Percentiles rank a stretch among this genome's conserved stretches.
Conservation (phyloP, 2,329 filamentous ascomycete genomes). For the Clonostachys rhizophaga region DNA sequence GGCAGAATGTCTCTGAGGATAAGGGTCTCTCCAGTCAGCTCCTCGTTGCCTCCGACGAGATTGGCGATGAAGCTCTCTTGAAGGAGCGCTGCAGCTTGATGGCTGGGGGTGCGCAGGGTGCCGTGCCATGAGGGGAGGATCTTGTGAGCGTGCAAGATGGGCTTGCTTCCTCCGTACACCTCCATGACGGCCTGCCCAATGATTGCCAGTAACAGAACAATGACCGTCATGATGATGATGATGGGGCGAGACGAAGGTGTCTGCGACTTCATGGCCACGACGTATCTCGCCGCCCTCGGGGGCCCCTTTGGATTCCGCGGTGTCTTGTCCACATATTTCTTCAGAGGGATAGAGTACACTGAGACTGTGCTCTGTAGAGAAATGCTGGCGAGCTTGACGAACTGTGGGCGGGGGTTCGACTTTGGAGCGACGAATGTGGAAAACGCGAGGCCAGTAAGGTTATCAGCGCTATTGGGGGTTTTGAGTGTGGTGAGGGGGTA, state of each 20-base stretch:
- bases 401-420: slow-evolving; percentile 26
- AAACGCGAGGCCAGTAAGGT: slow-evolving; percentile 56
- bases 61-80: slow-evolving; percentile 25
- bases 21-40: slow-evolving; percentile 27
- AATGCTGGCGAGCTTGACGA: slow-evolving; percentile 73
- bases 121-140: slow-evolving; percentile 46
- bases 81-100: slow-evolving; percentile 15
- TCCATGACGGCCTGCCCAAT: slow-evolving; percentile 63
- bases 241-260: slow-evolving; percentile 45
- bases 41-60: slow-evolving; percentile 25
- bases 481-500: slow-evolving; percentile 47
- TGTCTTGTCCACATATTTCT: slow-evolving; percentile 30
- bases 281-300: slow-evolving; percentile 59
- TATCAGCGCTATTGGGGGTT: slow-evolving; percentile 42
- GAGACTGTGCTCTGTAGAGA: slow-evolving; percentile 76
- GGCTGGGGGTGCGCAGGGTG: slow-evolving; percentile 16
- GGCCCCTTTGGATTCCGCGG: slow-evolving; percentile 26
- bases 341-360: slow-evolving; percentile 74
- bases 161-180: slow-evolving; percentile 49
- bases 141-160: slow-evolving; percentile 49
- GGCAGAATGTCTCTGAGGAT: slow-evolving; percentile 23
- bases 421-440: slow-evolving; percentile 53
- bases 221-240: slow-evolving; percentile 46
- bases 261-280: slow-evolving; percentile 57
- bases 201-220: slow-evolving; percentile 57